phyloP scores from a whole-genome alignment of 169 alveolate species.

The Besnoitia besnoiti region DNA sequence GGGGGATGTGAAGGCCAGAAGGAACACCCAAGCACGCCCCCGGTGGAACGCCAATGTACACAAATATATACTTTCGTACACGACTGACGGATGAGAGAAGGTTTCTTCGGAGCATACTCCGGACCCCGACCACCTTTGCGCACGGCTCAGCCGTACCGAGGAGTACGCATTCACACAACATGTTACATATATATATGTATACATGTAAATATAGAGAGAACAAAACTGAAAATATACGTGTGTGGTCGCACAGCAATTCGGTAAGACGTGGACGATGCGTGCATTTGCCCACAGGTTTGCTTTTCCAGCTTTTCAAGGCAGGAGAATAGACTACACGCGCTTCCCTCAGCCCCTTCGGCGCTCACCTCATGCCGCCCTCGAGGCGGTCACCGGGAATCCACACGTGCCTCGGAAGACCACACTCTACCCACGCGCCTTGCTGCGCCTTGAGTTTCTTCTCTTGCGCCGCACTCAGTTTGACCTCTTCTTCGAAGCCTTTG shows the following conservation, averaged over 20 bases:
- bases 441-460: background rate
- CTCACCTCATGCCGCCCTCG: background rate
- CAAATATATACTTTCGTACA: no score
- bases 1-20: no score
- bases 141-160: background rate
- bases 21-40: no score
- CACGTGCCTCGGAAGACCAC: slow-evolving; percentile 9
- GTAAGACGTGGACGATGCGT: no score
- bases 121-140: no score
- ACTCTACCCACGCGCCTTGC: slow-evolving; percentile 12
- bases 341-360: background rate
- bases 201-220: background rate
- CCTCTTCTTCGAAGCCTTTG: background rate
- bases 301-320: background rate
- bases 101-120: no score
- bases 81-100: no score
- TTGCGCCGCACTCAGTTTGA: background rate
- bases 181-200: background rate
- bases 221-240: background rate
- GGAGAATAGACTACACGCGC: background rate
- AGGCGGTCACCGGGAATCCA: background rate
- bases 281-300: no score
- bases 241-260: background rate
- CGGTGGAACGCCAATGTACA: no score
- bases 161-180: background rate